Evolutionary conservation across 2,329 filamentous ascomycete species (phyloP), one percentile per base, ranked within the genome.

Genomic region (Tothia fuscella): DNA sequence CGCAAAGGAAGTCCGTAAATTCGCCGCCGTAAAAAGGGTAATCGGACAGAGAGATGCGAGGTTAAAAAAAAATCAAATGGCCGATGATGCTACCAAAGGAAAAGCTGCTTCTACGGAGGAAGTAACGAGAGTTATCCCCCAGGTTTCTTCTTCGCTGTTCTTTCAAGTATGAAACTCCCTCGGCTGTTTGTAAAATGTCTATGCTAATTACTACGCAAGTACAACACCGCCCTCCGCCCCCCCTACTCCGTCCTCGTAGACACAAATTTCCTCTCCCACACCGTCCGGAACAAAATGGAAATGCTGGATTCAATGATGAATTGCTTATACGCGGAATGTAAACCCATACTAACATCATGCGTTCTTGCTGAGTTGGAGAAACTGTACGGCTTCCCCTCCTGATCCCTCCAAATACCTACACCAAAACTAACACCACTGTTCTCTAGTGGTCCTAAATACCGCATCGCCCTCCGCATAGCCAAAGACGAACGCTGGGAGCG

Each of bases 291-390:
- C 51, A 96, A 98, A 65, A 75, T 96, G 16, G 85, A 88, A 25
- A 67, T 96, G 10, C 72, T 93, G 16, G 80, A 89, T 46, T 79
- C 81, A 3, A 84, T 95, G 68, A 94, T 95, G 85, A 87, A 95
- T 60, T 82, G 84, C 41, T 72, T 98, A 4, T 93, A 88, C 59
- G 89, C 89, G 14, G 93, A 93, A 54, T 91, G 84, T 59, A 85
- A 79, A 17, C 86, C 87, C 14, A 81, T 91, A 49, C 87, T 96
- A 50, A 94, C 87, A 2, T 74, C 76, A 50, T 88, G 85, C 62
- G 78, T 84, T 45, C 80, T 86, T 71, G 79, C 78, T 43, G 85
- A 93, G 59, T 63, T 94, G 47, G 86, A 93, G 57, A 93, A 93
- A 59, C 69, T 94, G n/a, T n/a, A n/a, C n/a, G n/a, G n/a, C n/a